These are phyloP conservation scores for Zygoascus meyerae DNA, from an alignment of 1,139 yeast species.

Conservation along the genomic window DNA sequence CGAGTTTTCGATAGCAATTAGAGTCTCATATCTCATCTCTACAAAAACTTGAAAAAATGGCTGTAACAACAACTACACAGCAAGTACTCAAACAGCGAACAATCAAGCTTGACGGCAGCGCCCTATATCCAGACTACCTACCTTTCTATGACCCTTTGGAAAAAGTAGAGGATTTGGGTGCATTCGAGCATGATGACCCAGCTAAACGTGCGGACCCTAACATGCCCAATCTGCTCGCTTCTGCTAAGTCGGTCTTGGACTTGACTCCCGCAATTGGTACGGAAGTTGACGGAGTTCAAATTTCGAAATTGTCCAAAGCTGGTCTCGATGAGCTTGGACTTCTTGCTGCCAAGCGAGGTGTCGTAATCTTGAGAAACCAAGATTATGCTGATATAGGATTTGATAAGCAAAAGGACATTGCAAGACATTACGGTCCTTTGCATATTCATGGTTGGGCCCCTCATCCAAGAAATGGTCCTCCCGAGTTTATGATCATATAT, in stretches of 20 bases:
- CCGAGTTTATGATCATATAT: constrained; percentile 51
- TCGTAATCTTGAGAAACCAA: constrained; percentile 56
- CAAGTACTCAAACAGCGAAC: not conserved
- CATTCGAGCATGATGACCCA: constrained; percentile 11
- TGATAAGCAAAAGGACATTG: constrained; percentile 32
- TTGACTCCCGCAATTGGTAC: constrained; percentile 5
- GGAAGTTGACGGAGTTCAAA: constrained; percentile 7
- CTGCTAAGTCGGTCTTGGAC: not conserved
- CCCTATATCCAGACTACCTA: constrained; percentile 9
- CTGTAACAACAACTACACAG: not conserved
- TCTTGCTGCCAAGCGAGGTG: constrained; percentile 55
- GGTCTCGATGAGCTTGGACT: constrained; percentile 49
- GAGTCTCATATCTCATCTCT: too few relatives aligned
- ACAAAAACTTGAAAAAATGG: not conserved
- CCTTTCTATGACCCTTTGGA: constrained; percentile 11
- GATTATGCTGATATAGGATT: constrained; percentile 41
- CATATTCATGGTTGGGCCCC: constrained; percentile 52
- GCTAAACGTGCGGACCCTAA: constrained; percentile 9
- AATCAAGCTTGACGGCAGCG: not conserved
- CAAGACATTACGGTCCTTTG: constrained; percentile 46
- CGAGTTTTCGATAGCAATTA: not conserved
- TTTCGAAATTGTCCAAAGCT: constrained; percentile 3
- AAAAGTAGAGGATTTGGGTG: constrained; percentile 4
- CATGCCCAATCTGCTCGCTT: not conserved
- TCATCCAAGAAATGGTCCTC: constrained; percentile 51